phyloP scores from a whole-genome alignment of 2,329 filamentous ascomycete species.

The Lomentospora prolificans region DNA sequence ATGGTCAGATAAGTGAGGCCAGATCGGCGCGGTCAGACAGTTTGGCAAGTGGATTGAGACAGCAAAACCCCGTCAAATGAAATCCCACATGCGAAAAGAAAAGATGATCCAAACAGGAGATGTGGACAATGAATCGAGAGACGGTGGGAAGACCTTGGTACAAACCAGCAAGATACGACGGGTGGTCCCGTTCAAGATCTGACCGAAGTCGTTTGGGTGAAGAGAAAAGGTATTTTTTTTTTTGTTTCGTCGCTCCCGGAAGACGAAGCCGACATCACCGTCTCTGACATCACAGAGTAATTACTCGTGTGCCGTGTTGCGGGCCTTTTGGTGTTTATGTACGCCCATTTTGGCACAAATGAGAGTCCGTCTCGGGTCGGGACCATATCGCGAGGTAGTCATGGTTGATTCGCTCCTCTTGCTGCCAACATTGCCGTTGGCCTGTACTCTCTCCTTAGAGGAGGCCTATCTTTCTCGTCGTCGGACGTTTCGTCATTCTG shows the following conservation, averaged over 20 bases:
- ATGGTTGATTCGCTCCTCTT: too few relatives aligned
- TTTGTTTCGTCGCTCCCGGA: not conserved
- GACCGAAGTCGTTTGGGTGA: not conserved
- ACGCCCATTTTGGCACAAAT: not conserved
- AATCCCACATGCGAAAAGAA: not conserved
- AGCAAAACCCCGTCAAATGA: not conserved
- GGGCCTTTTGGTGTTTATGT: not conserved
- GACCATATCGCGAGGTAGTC: too few relatives aligned
- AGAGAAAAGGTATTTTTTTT: not conserved
- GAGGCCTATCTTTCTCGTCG: too few relatives aligned
- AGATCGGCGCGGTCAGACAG: not conserved
- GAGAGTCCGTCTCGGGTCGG: too few relatives aligned
- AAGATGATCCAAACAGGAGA: not conserved
- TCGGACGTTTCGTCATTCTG: constrained; percentile 2
- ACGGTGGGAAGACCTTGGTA: not conserved
- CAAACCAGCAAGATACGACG: not conserved
- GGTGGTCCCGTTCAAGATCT: not conserved
- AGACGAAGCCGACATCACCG: not conserved
- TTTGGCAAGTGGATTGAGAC: not conserved
- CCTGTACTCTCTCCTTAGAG: too few relatives aligned
- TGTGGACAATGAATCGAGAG: too few relatives aligned
- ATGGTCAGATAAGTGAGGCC: not conserved
- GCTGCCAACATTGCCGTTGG: too few relatives aligned
- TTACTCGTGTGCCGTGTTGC: not conserved
- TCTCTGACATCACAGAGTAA: not conserved